phyloP scores from a whole-genome alignment of 177 flowering plant genomes.

The Vitis hybrid region DNA sequence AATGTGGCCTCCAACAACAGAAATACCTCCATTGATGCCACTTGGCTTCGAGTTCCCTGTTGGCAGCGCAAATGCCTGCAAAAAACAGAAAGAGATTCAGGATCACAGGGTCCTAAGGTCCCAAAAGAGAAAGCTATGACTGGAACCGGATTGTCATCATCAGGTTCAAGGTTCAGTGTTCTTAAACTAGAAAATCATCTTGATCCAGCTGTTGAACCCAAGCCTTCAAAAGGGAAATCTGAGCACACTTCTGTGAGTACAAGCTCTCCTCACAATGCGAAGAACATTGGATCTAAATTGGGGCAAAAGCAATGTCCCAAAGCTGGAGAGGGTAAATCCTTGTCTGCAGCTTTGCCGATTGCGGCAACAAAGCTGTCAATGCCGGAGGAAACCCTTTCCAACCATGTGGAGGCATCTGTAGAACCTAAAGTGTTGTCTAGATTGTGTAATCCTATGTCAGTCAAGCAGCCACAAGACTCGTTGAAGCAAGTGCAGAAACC shows the following conservation, averaged over 20 bases:
- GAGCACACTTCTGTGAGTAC: not conserved
- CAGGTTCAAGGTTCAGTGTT: not conserved
- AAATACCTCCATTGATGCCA: not conserved
- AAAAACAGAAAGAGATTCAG: not conserved
- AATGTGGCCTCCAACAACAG: not conserved
- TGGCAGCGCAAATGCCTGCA: not conserved
- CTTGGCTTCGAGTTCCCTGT: not conserved
- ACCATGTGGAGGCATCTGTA: too few relatives aligned
- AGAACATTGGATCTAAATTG: not conserved
- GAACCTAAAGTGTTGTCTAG: too few relatives aligned
- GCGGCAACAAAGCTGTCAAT: not conserved
- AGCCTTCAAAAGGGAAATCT: not conserved
- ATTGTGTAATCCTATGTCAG: too few relatives aligned
- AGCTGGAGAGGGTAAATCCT: not conserved
- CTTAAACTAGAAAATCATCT: not conserved
- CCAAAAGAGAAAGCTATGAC: not conserved
- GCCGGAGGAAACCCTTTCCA: not conserved
- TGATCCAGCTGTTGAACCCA: not conserved
- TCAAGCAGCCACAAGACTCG: too few relatives aligned
- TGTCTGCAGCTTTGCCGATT: not conserved
- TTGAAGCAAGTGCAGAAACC: too few relatives aligned
- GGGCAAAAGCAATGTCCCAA: not conserved
- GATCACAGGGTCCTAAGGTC: not conserved
- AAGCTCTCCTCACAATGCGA: not conserved
- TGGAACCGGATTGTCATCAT: not conserved